These are phyloP conservation scores for Aeschynomene evenia DNA, from an alignment of 306 rosid genomes.

Conservation along the genomic window DNA sequence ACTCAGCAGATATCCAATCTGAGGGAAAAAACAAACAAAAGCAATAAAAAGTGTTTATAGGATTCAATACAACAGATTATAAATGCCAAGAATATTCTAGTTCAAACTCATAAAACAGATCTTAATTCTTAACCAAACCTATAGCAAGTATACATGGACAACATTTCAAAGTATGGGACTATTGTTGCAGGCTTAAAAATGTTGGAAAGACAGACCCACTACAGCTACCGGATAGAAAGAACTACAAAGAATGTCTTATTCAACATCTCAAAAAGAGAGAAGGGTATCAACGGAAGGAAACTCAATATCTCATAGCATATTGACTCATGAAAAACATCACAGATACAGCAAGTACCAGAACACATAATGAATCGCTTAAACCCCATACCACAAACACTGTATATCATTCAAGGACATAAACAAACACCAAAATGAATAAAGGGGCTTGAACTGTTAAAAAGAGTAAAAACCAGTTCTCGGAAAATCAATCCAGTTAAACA, in stretches of 20 bases:
- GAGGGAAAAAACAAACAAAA: conserved; percentile 17
- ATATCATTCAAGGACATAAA: background rate
- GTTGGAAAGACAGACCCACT: background rate
- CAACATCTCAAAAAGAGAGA: background rate
- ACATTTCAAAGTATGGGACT: background rate
- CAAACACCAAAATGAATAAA: background rate
- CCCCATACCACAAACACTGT: background rate
- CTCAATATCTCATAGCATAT: background rate
- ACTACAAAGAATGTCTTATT: background rate
- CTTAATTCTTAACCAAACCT: background rate
- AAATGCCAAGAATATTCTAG: conserved; percentile 12
- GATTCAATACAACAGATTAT: background rate
- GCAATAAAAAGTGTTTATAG: background rate
- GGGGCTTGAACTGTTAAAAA: background rate
- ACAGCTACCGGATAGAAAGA: background rate
- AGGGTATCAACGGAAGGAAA: background rate
- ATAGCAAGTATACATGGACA: background rate
- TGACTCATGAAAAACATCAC: background rate
- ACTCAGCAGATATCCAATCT: conserved; percentile 55
- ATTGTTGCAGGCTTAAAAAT: background rate
- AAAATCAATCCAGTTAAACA: conserved; percentile 2
- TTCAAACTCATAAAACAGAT: conserved; percentile 10
- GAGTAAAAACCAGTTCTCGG: background rate
- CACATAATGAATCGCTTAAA: background rate
- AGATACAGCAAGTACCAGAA: background rate